Base-by-base conservation (phyloP, 805 yeast species). In the Kodamaea nitidulidarum region DNA sequence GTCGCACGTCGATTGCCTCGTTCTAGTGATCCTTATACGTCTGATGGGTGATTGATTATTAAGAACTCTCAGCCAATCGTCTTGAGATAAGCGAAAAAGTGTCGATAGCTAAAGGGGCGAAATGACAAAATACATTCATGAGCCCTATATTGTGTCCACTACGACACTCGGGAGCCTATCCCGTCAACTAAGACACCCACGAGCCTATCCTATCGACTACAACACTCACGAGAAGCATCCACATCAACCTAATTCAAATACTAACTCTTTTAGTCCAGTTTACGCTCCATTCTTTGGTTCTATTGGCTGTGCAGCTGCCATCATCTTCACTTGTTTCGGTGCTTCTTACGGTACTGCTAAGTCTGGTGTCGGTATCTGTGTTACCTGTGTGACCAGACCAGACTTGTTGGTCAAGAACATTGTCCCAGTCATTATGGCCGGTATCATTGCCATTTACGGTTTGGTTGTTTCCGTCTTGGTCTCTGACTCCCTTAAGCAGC, bases 321-420 rank as follows among this genome's bases (percentile, higher is more conserved):
- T 93, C 62, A 88, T 95, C 61, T 93, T 93, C 80, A 90, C 98
- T 66, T 88, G 96, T 55, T 88, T 90, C 64, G 98, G 98, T 75
- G 98, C 98, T 58, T 87, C 96, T 42, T 90, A 90, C 70, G 98
- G 98, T 75, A 91, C 98, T 51, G 98, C 98, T 61, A 91, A 91
- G 71, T 85, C 96, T 17, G 98, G 98, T 75, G 96, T 93, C 51
- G 98, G 98, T 80, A 90, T 91, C 63, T 91, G 96, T 74, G 98
- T 96, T 63, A 88, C 96, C 51, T 85, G 95, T 70, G 96, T 90
- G 46, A 75, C 91, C 64, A 87, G 96, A 82, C 98, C 98, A 52
- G 98, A 91, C 65, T 77, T 90, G 64, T 72, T 90, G 61, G 90
- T 91, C 56, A 88, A 81, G 73, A 86, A 86, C 72, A 83, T 90